Percentiles rank a stretch among this genome's conserved stretches.
These are phyloP conservation scores for Leishmania guyanensis DNA, from an alignment of 208 protist species.

Conservation along the genomic window DNA sequence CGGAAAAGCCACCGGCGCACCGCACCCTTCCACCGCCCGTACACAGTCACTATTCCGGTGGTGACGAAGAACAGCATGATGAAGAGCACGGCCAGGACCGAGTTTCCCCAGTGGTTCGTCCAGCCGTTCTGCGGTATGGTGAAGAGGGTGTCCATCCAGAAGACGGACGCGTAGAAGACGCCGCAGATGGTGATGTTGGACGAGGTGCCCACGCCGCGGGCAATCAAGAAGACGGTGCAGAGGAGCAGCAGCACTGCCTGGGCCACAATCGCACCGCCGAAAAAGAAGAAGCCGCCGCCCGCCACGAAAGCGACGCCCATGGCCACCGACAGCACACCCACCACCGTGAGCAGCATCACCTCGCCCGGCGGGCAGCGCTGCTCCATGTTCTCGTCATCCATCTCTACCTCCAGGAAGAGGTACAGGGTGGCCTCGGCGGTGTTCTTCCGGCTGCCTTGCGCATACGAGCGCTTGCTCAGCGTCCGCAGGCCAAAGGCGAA, in stretches of 20 bases:
- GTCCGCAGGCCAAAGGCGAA: constrained; percentile 58
- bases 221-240: constrained; percentile 34
- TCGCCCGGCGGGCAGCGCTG: constrained; percentile 25
- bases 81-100: constrained; percentile 44
- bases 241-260: constrained; percentile 40
- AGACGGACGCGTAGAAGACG: constrained; percentile 45
- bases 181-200: constrained; percentile 46
- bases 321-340: constrained; percentile 38
- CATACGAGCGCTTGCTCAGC: constrained; percentile 42
- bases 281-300: constrained; percentile 45
- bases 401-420: constrained; percentile 52
- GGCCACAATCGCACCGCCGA: constrained; percentile 38
- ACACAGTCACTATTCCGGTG: constrained; percentile 44
- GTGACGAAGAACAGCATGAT: constrained; percentile 45
- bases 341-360: constrained; percentile 44
- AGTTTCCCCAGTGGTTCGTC: constrained; percentile 41
- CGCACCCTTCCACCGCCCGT: constrained; percentile 41
- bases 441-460: constrained; percentile 62
- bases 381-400: constrained; percentile 44
- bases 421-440: constrained; percentile 47
- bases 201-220: constrained; percentile 34
- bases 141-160: constrained; percentile 66
- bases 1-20: constrained; percentile 54
- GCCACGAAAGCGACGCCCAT: constrained; percentile 54
- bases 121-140: constrained; percentile 45